Evolutionary conservation across 257 asterid genomes (phyloP).

Genomic region (Plantago ovata): DNA sequence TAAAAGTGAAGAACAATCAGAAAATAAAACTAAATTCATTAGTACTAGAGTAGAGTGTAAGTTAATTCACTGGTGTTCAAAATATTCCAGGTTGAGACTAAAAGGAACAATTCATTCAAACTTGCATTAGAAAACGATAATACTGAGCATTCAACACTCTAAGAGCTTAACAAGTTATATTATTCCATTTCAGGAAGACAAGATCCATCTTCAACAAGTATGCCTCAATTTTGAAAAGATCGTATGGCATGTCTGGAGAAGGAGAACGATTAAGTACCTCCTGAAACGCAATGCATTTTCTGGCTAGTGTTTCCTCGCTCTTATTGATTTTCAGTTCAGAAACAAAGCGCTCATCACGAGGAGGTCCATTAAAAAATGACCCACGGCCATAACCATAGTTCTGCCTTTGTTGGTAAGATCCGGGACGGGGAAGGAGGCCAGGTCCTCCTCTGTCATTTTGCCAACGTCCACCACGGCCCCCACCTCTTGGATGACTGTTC

Average conservation of each 20-base stretch:
- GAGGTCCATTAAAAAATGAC: slow-evolving; percentile 43
- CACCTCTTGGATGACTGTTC: slow-evolving; percentile 68
- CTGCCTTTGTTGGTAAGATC: slow-evolving; percentile 66
- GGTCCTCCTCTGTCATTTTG: slow-evolving; percentile 75
- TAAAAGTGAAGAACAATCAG: slow-evolving; percentile 26
- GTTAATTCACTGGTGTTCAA: background rate
- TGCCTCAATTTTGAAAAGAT: slow-evolving; percentile 7
- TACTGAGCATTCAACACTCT: too few relatives aligned
- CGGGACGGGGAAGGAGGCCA: slow-evolving; percentile 84
- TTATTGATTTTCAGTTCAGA: slow-evolving; percentile 85
- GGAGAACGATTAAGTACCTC: slow-evolving; percentile 45
- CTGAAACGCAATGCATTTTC: slow-evolving; percentile 74
- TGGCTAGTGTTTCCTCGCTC: slow-evolving; percentile 91
- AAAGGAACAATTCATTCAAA: background rate
- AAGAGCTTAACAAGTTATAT: too few relatives aligned
- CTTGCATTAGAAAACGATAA: too few relatives aligned
- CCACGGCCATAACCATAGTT: slow-evolving; percentile 52
- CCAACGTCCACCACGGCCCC: slow-evolving; percentile 92
- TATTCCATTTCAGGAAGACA: background rate
- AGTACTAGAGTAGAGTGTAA: slow-evolving; percentile 2
- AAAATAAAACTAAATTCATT: slow-evolving; percentile 13
- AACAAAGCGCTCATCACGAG: slow-evolving; percentile 84
- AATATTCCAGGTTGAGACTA: background rate
- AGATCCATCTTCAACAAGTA: slow-evolving; percentile 10
- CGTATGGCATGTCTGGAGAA: slow-evolving; percentile 4